Percentiles rank a stretch among this genome's conserved stretches.
These are phyloP conservation scores for Nothophoma quercina DNA, from an alignment of 2,329 filamentous ascomycete species.

Conservation along the genomic window DNA sequence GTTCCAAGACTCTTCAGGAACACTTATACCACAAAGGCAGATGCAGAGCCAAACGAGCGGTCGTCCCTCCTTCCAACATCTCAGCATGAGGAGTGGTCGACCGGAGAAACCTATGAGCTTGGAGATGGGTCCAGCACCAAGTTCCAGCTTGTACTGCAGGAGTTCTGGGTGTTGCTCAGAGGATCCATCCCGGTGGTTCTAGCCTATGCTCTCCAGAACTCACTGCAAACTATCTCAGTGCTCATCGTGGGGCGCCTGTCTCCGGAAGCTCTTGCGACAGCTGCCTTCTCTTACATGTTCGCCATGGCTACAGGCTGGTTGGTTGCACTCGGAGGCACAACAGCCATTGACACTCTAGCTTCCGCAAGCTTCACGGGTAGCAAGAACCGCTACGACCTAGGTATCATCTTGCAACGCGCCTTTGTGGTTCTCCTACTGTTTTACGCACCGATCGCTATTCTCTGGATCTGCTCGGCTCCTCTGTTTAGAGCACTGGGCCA, in stretches of 20 bases:
- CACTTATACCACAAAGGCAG: conserved; percentile 23
- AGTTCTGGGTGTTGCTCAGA: conserved; percentile 73
- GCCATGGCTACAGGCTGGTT: conserved; percentile 90
- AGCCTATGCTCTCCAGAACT: conserved; percentile 86
- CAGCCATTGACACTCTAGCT: conserved; percentile 83
- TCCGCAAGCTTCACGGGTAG: conserved; percentile 84
- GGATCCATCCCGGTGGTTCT: conserved; percentile 80
- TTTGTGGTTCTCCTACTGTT: conserved; percentile 75
- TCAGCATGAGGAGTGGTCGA: conserved; percentile 45
- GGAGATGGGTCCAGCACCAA: conserved; percentile 46
- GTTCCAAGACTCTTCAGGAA: conserved; percentile 37
- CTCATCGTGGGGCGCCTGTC: conserved; percentile 81
- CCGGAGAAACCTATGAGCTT: conserved; percentile 49
- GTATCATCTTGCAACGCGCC: conserved; percentile 78
- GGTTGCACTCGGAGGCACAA: conserved; percentile 84
- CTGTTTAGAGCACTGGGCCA: conserved; percentile 79
- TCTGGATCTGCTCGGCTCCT: conserved; percentile 79
- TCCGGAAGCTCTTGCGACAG: conserved; percentile 79
- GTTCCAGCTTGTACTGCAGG: conserved; percentile 56
- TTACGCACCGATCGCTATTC: conserved; percentile 73
- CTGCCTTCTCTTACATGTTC: conserved; percentile 93
- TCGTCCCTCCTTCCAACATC: conserved; percentile 54
- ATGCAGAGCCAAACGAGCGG: conserved; percentile 49
- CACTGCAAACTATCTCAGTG: conserved; percentile 81
- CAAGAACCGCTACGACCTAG: conserved; percentile 78